Evolutionary conservation across 2,329 filamentous ascomycete genomes (phyloP), one percentile per base, ranked within the genome.

Genomic region (Xylogone sp.): DNA sequence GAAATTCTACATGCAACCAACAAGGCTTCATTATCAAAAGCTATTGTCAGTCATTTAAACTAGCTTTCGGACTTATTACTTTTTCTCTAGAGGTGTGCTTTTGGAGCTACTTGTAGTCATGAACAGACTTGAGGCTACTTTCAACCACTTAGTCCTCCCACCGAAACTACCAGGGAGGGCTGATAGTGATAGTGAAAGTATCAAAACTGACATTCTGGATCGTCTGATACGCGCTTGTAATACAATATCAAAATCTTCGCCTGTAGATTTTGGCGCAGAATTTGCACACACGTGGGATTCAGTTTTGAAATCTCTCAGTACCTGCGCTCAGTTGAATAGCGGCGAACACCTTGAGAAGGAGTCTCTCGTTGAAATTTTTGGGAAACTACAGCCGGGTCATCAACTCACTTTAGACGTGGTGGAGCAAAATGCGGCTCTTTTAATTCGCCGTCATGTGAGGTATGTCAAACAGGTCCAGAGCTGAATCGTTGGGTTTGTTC

Each of bases 401-500:
- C 59, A 68, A 18, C 58, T 78, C 10, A 66, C 77, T 12, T 54
- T 78, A 1, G 65, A 76, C 48, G 54, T 78, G n/a, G 61, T 65
- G 1, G 68, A 74, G 53, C 76, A 79, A 54, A 79, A 79, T 60
- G 71, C 73, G 2, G 75, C 68, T 12, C 52, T 79, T 4, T 57
- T 78, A 5, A 60, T 79, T 20, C 68, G 69, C 47, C 57, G 63
- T 9, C 52, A 65, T 12, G 9, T 18, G 10, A 51, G 48, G 71
- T 74, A 61, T 61, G 66, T 59, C 44, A 45, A 10, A 18, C 34
- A 19, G 10, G 4, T 48, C 45, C 8, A 43, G 20, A 16, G 18
- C 13, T 6, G 18, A 10, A 19, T 21, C 21, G n/a, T 44, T 42
- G 44, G 24, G 31, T 43, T 50, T 57, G 52, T 48, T 54, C 53